Base-by-base conservation (phyloP, 257 asterid genomes). In the Linderniella brevidens region DNA sequence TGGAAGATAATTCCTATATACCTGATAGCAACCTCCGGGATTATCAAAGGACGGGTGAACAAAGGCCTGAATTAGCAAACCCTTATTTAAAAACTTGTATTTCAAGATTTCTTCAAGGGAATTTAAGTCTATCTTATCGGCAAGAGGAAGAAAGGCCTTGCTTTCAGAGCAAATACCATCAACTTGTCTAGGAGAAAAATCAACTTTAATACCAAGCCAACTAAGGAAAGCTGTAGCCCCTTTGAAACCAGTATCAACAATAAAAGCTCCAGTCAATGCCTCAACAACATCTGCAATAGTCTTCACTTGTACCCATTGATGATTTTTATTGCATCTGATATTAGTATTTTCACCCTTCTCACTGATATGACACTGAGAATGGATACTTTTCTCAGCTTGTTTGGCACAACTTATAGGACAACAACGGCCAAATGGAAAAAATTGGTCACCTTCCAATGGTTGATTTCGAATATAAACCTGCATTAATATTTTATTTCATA, bases 21-120 rank as follows among this genome's bases (percentile, higher is more conserved):
- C 98, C 93, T 88, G 96, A 75, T 85, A 90, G 74, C 99, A 85
- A 49, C 98, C 95, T 67, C 93, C 96, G 40, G 49, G 56, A 51
- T 66, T 69, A 81, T 70, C 73, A 74, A 62, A 81, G 52, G 96
- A 90, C 19, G 96, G 99, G 66, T 90, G 99, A 61, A 85, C 63
- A 55, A 90, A 85, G 48, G 99, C 99, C 75, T 81, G 99, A 61
- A 81, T 74, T 50, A 85, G 92, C 72, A 90, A 66, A 54, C 99
- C 99, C 62, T 77, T 85, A 17, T 85, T 71, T 49, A 54, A 15
- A 57, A 90, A 90, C 11, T 68, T 44, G 74, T 85, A 72, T 20
- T 70, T 70, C 48, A 85, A 53, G 48, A 52, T 17, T 62, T 53
- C 60, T 66, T 90, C 99, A 52, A 85, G 69, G 58, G 72, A 64